phyloP scores from a whole-genome alignment of 2,329 filamentous ascomycete species.

The Exophiala sideris region DNA sequence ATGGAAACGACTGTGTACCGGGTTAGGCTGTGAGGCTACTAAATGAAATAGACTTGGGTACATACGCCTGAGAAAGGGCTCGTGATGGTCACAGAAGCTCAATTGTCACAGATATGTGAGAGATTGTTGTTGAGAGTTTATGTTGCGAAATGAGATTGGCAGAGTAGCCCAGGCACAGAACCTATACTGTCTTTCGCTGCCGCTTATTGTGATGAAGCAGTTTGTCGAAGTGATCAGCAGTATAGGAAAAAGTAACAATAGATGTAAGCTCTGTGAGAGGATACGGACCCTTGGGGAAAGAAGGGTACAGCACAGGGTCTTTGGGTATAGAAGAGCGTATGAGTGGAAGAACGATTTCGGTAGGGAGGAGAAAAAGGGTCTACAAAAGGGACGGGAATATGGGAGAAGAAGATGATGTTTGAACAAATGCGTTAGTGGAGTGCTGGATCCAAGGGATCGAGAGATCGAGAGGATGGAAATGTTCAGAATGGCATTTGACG shows the following conservation, averaged over 20 bases:
- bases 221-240: not conserved
- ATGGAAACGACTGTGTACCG: slow-evolving; percentile 8
- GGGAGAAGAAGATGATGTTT: slow-evolving; percentile 5
- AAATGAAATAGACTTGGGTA: not conserved
- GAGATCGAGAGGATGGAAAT: slow-evolving; percentile 17
- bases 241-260: not conserved
- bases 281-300: slow-evolving; percentile 8
- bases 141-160: not conserved
- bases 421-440: slow-evolving; percentile 1
- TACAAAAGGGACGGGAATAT: slow-evolving; percentile 4
- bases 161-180: not conserved
- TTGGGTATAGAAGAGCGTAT: slow-evolving; percentile 3
- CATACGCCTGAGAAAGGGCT: slow-evolving; percentile 13
- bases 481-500: slow-evolving; percentile 23
- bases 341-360: slow-evolving; percentile 1
- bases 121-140: not conserved
- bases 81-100: not conserved
- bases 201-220: not conserved
- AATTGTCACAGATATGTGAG: not conserved
- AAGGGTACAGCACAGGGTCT: not conserved
- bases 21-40: slow-evolving; percentile 1
- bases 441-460: slow-evolving; percentile 11
- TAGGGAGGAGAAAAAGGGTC: slow-evolving; percentile 16
- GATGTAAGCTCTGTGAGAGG: not conserved
- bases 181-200: not conserved